Conservation (phyloP, 495 filamentous ascomycete species). For the Jackrogersella multiformis region DNA sequence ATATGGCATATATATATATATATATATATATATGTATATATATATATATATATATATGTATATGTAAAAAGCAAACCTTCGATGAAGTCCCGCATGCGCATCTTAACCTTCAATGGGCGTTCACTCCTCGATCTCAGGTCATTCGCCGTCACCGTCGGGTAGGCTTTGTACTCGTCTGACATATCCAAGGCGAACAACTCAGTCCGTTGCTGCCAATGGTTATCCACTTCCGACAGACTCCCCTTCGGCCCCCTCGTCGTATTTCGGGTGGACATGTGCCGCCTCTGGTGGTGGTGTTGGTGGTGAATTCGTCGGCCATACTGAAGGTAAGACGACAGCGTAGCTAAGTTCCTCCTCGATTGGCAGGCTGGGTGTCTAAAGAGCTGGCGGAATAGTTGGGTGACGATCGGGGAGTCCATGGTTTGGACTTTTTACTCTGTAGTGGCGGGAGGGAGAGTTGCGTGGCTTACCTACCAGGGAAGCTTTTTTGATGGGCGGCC, state of each 20-base stretch:
- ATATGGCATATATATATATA: background rate
- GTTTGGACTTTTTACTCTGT: constrained; percentile 21
- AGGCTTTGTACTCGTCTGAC: constrained; percentile 77
- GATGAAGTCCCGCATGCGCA: constrained; percentile 96
- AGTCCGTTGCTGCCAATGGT: constrained; percentile 82
- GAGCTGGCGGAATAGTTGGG: constrained; percentile 82
- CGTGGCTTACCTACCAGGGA: background rate
- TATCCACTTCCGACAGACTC: constrained; percentile 51
- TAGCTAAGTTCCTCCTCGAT: constrained; percentile 60
- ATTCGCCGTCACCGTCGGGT: constrained; percentile 85
- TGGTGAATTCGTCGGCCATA: constrained; percentile 47
- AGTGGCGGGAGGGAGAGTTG: constrained; percentile 2
- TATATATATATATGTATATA: background rate
- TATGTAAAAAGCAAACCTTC: constrained; percentile 69
- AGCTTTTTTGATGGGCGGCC: constrained; percentile 25
- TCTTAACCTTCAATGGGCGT: constrained; percentile 88
- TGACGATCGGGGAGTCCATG: constrained; percentile 87
- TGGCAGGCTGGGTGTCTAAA: constrained; percentile 78
- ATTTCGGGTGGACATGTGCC: constrained; percentile 39
- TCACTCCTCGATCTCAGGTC: constrained; percentile 74
- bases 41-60: background rate
- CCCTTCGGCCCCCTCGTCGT: constrained; percentile 27
- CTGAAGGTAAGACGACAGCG: constrained; percentile 52
- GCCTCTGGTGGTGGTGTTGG: constrained; percentile 41
- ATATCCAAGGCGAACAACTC: constrained; percentile 76